Evolutionary conservation across 164 flowering plant genomes (phyloP).

Genomic region (Vitis rotundifolia): DNA sequence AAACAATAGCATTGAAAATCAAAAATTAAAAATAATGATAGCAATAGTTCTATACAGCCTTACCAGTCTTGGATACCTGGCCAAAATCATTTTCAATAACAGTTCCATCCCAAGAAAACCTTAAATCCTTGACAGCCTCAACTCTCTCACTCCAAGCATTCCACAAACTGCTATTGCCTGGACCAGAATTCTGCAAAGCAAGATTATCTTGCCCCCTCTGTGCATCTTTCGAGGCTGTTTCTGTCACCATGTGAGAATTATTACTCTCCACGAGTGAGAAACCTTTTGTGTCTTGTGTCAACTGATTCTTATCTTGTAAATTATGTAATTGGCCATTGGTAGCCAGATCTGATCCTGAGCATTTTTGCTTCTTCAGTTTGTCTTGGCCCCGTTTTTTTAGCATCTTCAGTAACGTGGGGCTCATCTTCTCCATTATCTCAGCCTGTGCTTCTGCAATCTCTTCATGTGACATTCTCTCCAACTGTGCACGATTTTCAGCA

Average conservation of each 20-base stretch:
- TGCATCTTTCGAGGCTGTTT: slow-evolving; percentile 11
- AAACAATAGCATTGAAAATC: neutral
- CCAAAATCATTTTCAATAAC: slow-evolving; percentile 37
- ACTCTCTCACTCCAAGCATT: slow-evolving; percentile 82
- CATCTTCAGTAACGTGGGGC: slow-evolving; percentile 51
- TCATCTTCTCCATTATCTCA: slow-evolving; percentile 75
- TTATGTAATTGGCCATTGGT: slow-evolving; percentile 9
- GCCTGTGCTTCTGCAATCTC: slow-evolving; percentile 83
- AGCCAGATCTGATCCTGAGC: slow-evolving; percentile 12
- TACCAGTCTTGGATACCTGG: slow-evolving; percentile 31
- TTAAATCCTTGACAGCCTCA: slow-evolving; percentile 68
- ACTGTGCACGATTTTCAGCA: slow-evolving; percentile 68
- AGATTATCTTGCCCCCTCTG: slow-evolving; percentile 14
- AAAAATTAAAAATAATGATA: neutral
- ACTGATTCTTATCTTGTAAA: slow-evolving; percentile 15
- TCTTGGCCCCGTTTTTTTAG: slow-evolving; percentile 58
- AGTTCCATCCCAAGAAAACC: slow-evolving; percentile 82
- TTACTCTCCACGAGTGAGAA: slow-evolving; percentile 15
- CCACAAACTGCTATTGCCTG: slow-evolving; percentile 47
- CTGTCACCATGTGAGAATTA: slow-evolving; percentile 12
- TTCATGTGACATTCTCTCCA: slow-evolving; percentile 66
- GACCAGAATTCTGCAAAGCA: slow-evolving; percentile 16
- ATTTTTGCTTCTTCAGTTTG: slow-evolving; percentile 48
- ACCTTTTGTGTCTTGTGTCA: slow-evolving; percentile 12
- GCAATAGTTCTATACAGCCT: neutral